phyloP scores from a whole-genome alignment of 495 filamentous ascomycete genomes.

The Hypoxylon lenormandii region DNA sequence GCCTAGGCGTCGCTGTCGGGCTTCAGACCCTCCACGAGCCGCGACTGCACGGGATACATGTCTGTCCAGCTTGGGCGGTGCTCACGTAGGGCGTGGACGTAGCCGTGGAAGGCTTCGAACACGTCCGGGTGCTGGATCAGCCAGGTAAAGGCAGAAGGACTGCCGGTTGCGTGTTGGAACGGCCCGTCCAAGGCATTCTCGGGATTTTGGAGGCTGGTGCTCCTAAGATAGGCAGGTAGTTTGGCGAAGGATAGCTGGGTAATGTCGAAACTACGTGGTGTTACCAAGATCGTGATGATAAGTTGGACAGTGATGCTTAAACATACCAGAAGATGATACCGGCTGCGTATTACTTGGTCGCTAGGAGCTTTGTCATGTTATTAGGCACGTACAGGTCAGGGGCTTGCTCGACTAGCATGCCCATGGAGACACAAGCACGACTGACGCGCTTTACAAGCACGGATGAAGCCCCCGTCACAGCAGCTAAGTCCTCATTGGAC shows the following conservation, averaged over 20 bases:
- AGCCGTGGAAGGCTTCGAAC: slow-evolving; percentile 22
- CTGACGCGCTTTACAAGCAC: slow-evolving; percentile 26
- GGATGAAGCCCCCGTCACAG: slow-evolving; percentile 24
- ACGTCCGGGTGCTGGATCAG: slow-evolving; percentile 13
- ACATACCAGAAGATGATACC: slow-evolving; percentile 18
- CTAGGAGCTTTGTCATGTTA: slow-evolving; percentile 18
- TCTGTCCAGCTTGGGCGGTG: slow-evolving; percentile 37
- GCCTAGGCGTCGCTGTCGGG: neutral
- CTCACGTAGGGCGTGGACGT: slow-evolving; percentile 9
- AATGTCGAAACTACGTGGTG: slow-evolving; percentile 4
- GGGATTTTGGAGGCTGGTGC: slow-evolving; percentile 44
- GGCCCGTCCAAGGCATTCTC: slow-evolving; percentile 24
- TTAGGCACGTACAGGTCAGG: slow-evolving; percentile 29
- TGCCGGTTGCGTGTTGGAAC: slow-evolving; percentile 17
- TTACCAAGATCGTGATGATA: neutral
- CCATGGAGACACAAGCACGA: slow-evolving; percentile 25
- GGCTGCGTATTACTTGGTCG: slow-evolving; percentile 24
- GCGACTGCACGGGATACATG: slow-evolving; percentile 49
- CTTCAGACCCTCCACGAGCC: slow-evolving; percentile 29
- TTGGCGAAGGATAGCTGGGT: slow-evolving; percentile 23
- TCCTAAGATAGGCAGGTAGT: slow-evolving; percentile 45
- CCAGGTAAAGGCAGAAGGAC: slow-evolving; percentile 9
- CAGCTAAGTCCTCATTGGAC: slow-evolving; percentile 18
- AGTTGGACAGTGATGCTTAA: neutral
- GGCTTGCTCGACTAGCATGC: slow-evolving; percentile 33